phyloP scores from a whole-genome alignment of 306 rosid genomes.

The Geum urbanum region DNA sequence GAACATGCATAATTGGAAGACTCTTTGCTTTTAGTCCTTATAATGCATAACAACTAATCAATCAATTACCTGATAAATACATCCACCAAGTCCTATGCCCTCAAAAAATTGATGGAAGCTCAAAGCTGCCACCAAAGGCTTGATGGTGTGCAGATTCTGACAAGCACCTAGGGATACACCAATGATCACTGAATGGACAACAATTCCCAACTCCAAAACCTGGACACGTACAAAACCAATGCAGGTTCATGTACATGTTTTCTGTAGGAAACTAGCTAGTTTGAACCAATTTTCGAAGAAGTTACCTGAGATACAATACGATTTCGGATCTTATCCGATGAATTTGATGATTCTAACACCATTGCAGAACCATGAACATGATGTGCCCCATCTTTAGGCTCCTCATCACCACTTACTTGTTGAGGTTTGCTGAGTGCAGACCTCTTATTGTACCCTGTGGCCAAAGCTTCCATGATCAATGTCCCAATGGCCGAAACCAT shows the following conservation, averaged over 20 bases:
- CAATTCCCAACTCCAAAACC: conserved; percentile 40
- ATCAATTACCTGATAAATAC: conserved; percentile 29
- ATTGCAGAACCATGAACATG: conserved; percentile 58
- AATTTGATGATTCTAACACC: conserved; percentile 13
- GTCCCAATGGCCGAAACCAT: conserved; percentile 51
- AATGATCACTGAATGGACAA: conserved; percentile 46
- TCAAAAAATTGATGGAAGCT: conserved; percentile 51
- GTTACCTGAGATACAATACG: conserved; percentile 63
- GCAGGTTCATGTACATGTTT: not conserved
- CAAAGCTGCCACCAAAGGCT: conserved; percentile 45
- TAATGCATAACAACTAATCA: not conserved
- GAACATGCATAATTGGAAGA: too few species aligned
- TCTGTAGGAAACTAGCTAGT: not conserved
- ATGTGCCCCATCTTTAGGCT: not conserved
- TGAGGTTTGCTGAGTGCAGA: conserved; percentile 33
- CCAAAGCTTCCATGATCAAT: conserved; percentile 44
- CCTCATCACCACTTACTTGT: conserved; percentile 31
- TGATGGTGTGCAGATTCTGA: conserved; percentile 38
- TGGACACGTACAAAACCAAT: conserved; percentile 12
- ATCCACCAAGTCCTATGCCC: conserved; percentile 48
- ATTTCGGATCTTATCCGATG: conserved; percentile 41
- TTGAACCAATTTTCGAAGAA: not conserved
- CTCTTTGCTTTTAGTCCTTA: not conserved
- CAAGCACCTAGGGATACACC: conserved; percentile 59
- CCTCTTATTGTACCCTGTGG: conserved; percentile 42